Evolutionary conservation across 164 flowering plant species (phyloP).

Genomic region (Liquidambar formosana): DNA sequence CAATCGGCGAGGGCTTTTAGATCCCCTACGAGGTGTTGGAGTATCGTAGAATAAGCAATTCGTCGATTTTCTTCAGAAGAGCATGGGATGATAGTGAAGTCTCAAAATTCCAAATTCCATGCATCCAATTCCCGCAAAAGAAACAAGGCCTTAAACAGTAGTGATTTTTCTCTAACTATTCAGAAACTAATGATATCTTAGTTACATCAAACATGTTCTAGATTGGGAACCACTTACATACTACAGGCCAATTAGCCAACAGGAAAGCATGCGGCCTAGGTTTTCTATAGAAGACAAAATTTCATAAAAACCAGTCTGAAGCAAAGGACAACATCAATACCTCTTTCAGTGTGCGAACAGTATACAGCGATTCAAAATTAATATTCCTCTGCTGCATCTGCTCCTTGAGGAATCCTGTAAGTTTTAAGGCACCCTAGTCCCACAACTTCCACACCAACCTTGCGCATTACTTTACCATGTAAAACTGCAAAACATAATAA

Average conservation of each 20-base stretch:
- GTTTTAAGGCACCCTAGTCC: conserved; percentile 86
- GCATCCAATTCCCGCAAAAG: too few species aligned
- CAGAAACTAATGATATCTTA: too few species aligned
- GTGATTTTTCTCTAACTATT: too few species aligned
- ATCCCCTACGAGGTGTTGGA: too few species aligned
- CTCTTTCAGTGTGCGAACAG: conserved; percentile 94
- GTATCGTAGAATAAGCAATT: too few species aligned
- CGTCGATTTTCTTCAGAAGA: too few species aligned
- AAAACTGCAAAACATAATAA: conserved; percentile 49
- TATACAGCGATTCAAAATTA: conserved; percentile 71
- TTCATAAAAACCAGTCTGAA: neutral
- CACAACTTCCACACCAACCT: conserved; percentile 80
- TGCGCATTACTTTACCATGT: conserved; percentile 86
- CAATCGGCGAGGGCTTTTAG: too few species aligned
- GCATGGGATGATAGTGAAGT: too few species aligned
- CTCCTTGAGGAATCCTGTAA: conserved; percentile 79
- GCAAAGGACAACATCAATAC: conserved; percentile 28
- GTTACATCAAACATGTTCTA: too few species aligned
- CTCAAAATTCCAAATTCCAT: too few species aligned
- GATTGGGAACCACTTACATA: neutral
- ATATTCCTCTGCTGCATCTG: conserved; percentile 75
- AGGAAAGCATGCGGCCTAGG: neutral
- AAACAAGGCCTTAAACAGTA: too few species aligned
- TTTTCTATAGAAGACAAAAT: neutral
- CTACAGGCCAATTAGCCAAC: neutral